Evolutionary conservation across 1,284 basidiomycete species (phyloP).

Genomic region (Apiotrichum porosum): DNA sequence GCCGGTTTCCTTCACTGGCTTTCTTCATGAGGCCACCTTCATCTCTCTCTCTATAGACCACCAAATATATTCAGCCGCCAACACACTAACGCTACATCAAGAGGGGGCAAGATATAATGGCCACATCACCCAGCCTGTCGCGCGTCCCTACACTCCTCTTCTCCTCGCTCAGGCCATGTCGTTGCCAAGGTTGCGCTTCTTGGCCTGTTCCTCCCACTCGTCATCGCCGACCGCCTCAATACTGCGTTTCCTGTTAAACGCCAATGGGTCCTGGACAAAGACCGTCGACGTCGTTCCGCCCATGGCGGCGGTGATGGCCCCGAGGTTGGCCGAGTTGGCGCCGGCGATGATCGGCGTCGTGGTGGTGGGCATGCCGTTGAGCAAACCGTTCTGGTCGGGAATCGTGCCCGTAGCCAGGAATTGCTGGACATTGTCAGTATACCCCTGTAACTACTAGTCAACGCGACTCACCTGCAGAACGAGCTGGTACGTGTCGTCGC

Average conservation of each 20-base stretch:
- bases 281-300: constrained; percentile 35
- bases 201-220: constrained; percentile 17
- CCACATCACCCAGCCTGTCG: no score
- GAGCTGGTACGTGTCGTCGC: constrained; percentile 43
- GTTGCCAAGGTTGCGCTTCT: no score
- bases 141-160: no score
- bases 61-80: no score
- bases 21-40: no score
- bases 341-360: constrained; percentile 2
- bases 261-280: constrained; percentile 24
- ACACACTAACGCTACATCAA: no score
- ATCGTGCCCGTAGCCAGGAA: constrained; percentile 29
- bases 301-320: constrained; percentile 13
- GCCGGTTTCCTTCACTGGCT: no score
- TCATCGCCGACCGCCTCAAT: constrained; percentile 27
- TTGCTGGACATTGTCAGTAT: constrained; percentile 15
- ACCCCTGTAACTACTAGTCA: background rate
- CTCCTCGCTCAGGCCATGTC: no score
- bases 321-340: background rate
- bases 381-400: constrained; percentile 26
- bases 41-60: no score
- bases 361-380: constrained; percentile 3
- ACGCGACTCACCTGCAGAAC: constrained; percentile 34
- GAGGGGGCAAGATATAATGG: no score
- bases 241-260: constrained; percentile 29